phyloP scores from a whole-genome alignment of 2,329 filamentous ascomycete genomes.

The Trichophaea hybrida region DNA sequence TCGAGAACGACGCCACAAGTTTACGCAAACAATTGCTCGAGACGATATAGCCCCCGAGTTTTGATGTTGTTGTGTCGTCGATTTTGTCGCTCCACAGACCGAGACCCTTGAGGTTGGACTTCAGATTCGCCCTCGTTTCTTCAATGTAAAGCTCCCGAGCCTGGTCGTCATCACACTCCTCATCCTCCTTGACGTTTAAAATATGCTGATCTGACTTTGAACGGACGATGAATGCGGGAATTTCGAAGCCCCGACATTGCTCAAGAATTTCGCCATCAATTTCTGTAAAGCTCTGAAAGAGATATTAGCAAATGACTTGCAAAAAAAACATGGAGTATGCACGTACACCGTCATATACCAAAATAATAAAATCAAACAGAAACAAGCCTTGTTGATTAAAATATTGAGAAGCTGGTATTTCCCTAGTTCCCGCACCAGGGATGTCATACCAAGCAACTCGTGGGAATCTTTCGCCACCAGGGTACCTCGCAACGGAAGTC shows the following conservation, averaged over 20 bases:
- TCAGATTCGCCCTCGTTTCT: neutral
- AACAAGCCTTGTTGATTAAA: constrained; percentile 19
- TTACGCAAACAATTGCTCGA: neutral
- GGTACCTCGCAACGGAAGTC: neutral
- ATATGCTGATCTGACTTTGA: neutral
- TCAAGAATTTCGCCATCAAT: constrained; percentile 9
- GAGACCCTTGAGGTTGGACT: neutral
- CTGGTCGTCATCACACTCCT: constrained; percentile 6
- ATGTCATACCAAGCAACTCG: constrained; percentile 18
- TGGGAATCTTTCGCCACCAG: constrained; percentile 3
- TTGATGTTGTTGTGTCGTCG: neutral
- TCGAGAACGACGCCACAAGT: neutral
- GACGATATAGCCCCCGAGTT: neutral
- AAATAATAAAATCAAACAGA: constrained; percentile 16
- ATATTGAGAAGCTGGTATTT: constrained; percentile 14
- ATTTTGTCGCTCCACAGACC: no score
- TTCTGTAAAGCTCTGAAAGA: constrained; percentile 7
- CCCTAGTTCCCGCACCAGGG: constrained; percentile 15
- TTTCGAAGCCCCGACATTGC: constrained; percentile 8
- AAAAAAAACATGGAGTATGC: neutral
- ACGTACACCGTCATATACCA: neutral
- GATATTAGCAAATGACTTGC: no score
- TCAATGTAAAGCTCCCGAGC: neutral
- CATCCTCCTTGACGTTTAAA: neutral
- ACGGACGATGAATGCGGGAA: constrained; percentile 15